Evolutionary conservation across 2,329 filamentous ascomycete genomes (phyloP).

Genomic region (Diaporthe citrichinensis): DNA sequence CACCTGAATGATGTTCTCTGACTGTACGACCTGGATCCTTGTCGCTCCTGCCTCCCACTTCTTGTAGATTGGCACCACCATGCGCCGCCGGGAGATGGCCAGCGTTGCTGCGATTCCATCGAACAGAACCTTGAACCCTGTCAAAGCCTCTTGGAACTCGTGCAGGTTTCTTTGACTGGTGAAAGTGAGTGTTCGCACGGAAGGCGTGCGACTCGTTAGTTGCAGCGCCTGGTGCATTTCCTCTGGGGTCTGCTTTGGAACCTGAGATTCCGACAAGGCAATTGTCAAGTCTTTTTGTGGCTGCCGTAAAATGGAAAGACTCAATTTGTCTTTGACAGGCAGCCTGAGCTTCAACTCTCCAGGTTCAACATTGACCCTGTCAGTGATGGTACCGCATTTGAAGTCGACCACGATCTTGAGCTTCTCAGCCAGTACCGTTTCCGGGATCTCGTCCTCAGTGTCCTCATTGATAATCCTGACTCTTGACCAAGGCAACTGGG

Average conservation of each 20-base stretch:
- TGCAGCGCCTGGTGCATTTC: slow-evolving; percentile 76
- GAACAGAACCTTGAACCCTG: slow-evolving; percentile 83
- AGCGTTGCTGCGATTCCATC: slow-evolving; percentile 81
- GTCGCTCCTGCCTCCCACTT: slow-evolving; percentile 90
- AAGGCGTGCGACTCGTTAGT: slow-evolving; percentile 68
- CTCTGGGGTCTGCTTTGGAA: slow-evolving; percentile 72
- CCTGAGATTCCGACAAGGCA: slow-evolving; percentile 78
- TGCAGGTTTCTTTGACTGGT: slow-evolving; percentile 79
- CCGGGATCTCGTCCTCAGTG: slow-evolving; percentile 71
- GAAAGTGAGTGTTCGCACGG: slow-evolving; percentile 81
- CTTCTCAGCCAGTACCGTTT: slow-evolving; percentile 82
- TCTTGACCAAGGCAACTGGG: slow-evolving; percentile 74
- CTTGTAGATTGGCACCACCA: slow-evolving; percentile 94
- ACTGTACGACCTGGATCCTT: slow-evolving; percentile 83
- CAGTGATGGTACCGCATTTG: slow-evolving; percentile 82
- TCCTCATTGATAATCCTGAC: slow-evolving; percentile 81
- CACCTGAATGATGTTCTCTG: slow-evolving; percentile 82
- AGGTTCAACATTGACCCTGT: slow-evolving; percentile 84
- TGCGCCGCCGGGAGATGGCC: slow-evolving; percentile 85
- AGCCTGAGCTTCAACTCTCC: slow-evolving; percentile 80
- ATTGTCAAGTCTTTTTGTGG: slow-evolving; percentile 84
- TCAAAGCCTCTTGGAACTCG: slow-evolving; percentile 82
- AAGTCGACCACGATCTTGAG: slow-evolving; percentile 83
- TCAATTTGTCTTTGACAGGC: slow-evolving; percentile 72
- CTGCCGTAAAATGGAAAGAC: slow-evolving; percentile 77